Base-by-base conservation (phyloP, 495 filamentous ascomycete genomes). In the Lasiosphaeriaceae sp. region DNA sequence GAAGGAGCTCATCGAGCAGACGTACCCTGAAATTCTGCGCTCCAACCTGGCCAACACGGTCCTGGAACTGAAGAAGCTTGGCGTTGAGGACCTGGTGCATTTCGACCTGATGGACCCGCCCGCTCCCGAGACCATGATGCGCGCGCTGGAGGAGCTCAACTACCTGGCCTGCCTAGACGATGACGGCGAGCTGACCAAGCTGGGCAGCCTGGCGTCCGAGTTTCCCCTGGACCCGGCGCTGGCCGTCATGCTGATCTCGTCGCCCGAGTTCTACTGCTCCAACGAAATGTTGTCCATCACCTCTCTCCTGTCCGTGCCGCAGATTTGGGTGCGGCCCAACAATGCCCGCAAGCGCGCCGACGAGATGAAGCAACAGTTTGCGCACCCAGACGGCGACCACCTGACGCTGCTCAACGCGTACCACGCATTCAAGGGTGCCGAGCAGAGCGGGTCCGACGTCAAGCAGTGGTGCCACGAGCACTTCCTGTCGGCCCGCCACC, bases 71-170 rank as follows among this genome's bases (percentile, higher is more conserved):
- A 97, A 97, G 81, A 99, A 99, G 72, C 85, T 97, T 34, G 95
- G 95, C 31, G 83, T 99, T 41, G 86, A 95, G 59, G 95, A 99
- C 68, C 78, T 99, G 50, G 95, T 99, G 3, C 95, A 99, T 70
- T 98, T 98, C 67, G 95, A 97, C 67, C 77, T 97, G 50, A 98
- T 98, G 94, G 95, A 99, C 61, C 95, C 95, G 3, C 95, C 95
- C 4, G 94, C 95, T 1, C 95, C 95, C 0, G 95, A 99, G 77
- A 99, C 95, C 22, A 83, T 99, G 67, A 99, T 99, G 94, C 88
- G 95, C 64, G 95, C 95, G 17, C 76, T 99, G 14, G 95, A 99
- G 71, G 95, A 99, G 73, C 85, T 99, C 17, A 97, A 99, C 70
- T 99, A 96, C 69, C 79, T 99, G 0, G 90, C 92, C 19, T 99